Conservation (phyloP, 331 rosid species). For the Malus hybrid region DNA sequence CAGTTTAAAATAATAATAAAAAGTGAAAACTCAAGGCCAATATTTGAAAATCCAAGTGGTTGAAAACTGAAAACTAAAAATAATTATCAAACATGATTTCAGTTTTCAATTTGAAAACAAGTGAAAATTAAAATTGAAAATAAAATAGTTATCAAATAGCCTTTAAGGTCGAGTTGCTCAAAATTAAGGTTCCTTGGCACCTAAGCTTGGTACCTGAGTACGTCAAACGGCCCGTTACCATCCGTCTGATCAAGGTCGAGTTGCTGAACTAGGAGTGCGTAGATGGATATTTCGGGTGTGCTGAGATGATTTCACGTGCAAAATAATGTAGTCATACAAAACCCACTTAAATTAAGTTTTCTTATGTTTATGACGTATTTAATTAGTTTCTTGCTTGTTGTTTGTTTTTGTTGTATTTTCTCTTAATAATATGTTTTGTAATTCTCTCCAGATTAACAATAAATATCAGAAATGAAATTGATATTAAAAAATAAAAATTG, state of each 20-base stretch:
- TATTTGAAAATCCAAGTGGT: too few species aligned
- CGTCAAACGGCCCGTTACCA: not conserved
- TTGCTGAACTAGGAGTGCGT: not conserved
- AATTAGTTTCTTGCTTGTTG: not conserved
- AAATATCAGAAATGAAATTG: not conserved
- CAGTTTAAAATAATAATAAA: too few species aligned
- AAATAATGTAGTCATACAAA: not conserved
- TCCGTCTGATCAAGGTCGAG: slow-evolving; percentile 1
- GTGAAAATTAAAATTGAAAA: too few species aligned
- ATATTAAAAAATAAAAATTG: too few species aligned
- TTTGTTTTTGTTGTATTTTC: not conserved
- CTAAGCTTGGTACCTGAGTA: slow-evolving; percentile 8
- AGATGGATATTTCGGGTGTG: not conserved
- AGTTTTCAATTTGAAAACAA: too few species aligned
- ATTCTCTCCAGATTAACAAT: not conserved
- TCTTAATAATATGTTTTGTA: not conserved
- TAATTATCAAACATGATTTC: too few species aligned
- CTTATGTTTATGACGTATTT: not conserved
- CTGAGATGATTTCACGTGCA: not conserved
- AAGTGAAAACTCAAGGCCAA: too few species aligned
- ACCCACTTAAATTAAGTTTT: not conserved
- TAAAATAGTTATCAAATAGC: too few species aligned
- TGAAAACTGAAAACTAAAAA: too few species aligned
- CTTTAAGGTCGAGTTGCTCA: too few species aligned
- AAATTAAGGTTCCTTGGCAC: slow-evolving; percentile 17